phyloP scores from a whole-genome alignment of 306 rosid species.

The Styphnolobium japonicum region DNA sequence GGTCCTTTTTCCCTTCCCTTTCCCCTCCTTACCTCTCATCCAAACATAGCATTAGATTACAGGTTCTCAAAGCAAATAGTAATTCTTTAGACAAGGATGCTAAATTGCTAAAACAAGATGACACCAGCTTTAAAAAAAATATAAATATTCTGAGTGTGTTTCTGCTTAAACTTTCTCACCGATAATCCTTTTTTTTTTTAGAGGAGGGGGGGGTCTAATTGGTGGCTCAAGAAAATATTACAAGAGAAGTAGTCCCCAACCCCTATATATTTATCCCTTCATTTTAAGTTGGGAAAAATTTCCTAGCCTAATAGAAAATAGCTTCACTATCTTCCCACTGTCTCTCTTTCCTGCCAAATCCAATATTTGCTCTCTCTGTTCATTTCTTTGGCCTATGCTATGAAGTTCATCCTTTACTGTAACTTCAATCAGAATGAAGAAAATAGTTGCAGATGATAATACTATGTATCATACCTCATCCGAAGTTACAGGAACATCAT shows the following conservation, averaged over 20 bases:
- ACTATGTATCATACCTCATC: conserved; percentile 64
- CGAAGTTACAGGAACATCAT: conserved; percentile 86
- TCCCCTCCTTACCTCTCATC: too few relatives aligned
- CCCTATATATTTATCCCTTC: conserved; percentile 2
- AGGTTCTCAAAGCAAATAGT: too few relatives aligned
- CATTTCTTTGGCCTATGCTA: not conserved
- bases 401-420: not conserved
- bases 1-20: too few relatives aligned
- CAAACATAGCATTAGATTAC: too few relatives aligned
- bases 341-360: not conserved
- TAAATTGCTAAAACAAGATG: too few relatives aligned
- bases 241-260: not conserved
- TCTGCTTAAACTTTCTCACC: too few relatives aligned
- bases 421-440: not conserved
- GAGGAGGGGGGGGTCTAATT: not conserved
- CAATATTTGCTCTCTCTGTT: not conserved
- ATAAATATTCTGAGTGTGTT: too few relatives aligned
- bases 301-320: not conserved
- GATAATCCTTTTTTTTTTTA: not conserved
- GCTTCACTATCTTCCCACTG: not conserved
- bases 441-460: not conserved
- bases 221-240: not conserved
- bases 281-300: not conserved
- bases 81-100: too few relatives aligned
- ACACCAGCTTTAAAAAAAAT: too few relatives aligned